phyloP scores from a whole-genome alignment of 2,329 filamentous ascomycete species.

The Orbilia blumenaviensis region DNA sequence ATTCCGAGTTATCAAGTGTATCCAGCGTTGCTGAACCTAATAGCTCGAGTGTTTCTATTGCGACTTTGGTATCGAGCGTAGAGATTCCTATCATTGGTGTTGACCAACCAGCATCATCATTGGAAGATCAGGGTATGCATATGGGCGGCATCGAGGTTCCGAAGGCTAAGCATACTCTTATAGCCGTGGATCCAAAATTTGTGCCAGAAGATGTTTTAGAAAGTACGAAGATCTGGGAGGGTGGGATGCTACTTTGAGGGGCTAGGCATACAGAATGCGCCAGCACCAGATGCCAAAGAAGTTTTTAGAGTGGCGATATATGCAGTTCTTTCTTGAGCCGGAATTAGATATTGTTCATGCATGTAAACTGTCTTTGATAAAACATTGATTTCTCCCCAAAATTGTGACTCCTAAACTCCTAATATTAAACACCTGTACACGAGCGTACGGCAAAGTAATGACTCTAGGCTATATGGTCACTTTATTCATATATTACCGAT shows the following conservation, averaged over 20 bases:
- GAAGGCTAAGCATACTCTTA: not conserved
- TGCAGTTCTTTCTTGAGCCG: not conserved
- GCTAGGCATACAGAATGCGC: no score
- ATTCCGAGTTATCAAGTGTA: constrained; percentile 14
- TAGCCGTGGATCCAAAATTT: not conserved
- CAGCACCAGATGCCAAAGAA: no score
- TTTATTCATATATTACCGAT: constrained; percentile 19
- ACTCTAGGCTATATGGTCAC: not conserved
- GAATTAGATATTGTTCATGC: not conserved
- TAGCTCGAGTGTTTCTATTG: not conserved
- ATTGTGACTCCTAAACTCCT: not conserved
- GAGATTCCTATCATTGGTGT: not conserved
- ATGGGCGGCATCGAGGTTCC: no score
- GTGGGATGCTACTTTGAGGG: not conserved
- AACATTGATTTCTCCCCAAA: no score
- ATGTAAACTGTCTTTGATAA: not conserved
- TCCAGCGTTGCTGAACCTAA: not conserved
- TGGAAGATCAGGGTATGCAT: no score
- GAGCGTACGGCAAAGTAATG: not conserved
- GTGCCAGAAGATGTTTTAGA: not conserved
- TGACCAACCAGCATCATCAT: no score
- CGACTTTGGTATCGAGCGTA: not conserved
- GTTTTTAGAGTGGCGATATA: no score
- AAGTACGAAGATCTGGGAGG: not conserved
- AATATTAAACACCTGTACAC: not conserved